Base-by-base conservation (phyloP, 345 rosid species). In the Alliaria petiolata region DNA sequence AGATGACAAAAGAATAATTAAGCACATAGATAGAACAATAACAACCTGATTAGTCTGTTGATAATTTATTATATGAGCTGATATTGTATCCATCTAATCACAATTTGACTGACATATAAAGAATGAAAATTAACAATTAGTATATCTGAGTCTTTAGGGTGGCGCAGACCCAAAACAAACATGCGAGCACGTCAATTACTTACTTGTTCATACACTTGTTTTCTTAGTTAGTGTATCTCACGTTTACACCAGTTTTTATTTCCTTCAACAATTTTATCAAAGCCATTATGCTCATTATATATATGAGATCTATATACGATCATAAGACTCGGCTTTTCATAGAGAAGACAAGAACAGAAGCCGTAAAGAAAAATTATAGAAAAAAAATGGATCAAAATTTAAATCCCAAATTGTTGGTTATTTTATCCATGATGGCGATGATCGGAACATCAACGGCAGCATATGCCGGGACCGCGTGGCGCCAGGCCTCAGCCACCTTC, bases 401-500 rank as follows among this genome's bases (percentile, higher is more conserved):
- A 31, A 79, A 74, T 69, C 6, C 68, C 56, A 67, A 73, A 65
- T 40, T 68, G 33, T 60, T 73, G 43, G 31, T 71, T 62, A 55
- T 70, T 35, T 69, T 76, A 28, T 43, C 59, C 4, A 51, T 70
- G 16, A 61, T 14, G 67, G 70, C 57, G 20, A 77, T 65, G 14
- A 71, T 33, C 45, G 63, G 61, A 39, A 38, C 60, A 52, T 62
- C 75, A 31, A 20, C 33, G 7, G 70, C 80, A 0, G 14, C 55
- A 14, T 90, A 83, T 72, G 61, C 31, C 34, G 82, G 95, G 14
- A 71, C 80, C 59, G 71, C 49, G 58, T 88, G 86, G 93, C 53
- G 70, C 6, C 51, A 19, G 3, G 93, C 83, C 14, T 78, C 83
- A 57, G 93, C 90, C 69, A 87, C 93, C 36, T 85, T 87, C 66